Percentiles rank a stretch among this genome's conserved stretches.
phyloP scores from a whole-genome alignment of 2,329 filamentous ascomycete species.

The Claviceps paspali region DNA sequence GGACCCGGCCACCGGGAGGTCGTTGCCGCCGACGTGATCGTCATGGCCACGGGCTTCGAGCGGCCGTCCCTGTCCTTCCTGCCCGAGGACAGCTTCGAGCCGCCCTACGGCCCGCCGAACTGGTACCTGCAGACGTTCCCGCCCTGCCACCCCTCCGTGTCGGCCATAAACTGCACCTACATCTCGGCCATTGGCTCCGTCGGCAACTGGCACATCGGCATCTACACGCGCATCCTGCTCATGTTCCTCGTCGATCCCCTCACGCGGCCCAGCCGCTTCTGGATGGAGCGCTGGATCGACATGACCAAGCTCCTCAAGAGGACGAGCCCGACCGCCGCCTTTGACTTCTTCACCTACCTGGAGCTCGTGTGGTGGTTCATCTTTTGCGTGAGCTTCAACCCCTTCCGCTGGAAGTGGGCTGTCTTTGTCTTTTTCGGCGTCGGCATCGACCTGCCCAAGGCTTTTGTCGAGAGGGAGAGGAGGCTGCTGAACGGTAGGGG shows the following conservation, averaged over 20 bases:
- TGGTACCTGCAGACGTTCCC: constrained; percentile 87
- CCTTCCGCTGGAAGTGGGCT: constrained; percentile 84
- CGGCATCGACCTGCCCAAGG: constrained; percentile 48
- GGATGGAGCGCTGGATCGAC: constrained; percentile 80
- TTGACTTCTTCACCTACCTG: constrained; percentile 81
- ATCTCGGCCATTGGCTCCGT: constrained; percentile 67
- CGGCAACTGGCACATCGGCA: constrained; percentile 79
- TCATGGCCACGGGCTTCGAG: constrained; percentile 73
- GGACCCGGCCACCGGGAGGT: constrained; percentile 54
- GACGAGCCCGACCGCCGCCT: constrained; percentile 55
- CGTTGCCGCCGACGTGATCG: constrained; percentile 58
- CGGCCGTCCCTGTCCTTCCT: constrained; percentile 60
- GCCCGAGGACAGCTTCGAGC: constrained; percentile 54
- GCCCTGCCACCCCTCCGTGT: constrained; percentile 55
- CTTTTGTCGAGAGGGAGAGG: constrained; percentile 52
- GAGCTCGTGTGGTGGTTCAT: constrained; percentile 77
- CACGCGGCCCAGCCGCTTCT: constrained; percentile 51
- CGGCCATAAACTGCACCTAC: constrained; percentile 72
- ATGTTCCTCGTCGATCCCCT: constrained; percentile 76
- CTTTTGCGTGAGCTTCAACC: constrained; percentile 66
- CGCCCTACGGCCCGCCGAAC: constrained; percentile 64
- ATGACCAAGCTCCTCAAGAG: constrained; percentile 61
- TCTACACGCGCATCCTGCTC: constrained; percentile 71
- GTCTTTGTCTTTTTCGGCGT: constrained; percentile 68
- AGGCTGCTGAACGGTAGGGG: constrained; percentile 38